Evolutionary conservation across 805 yeast species (phyloP).

Genomic region (Tetrapisispora iriomotensis): DNA sequence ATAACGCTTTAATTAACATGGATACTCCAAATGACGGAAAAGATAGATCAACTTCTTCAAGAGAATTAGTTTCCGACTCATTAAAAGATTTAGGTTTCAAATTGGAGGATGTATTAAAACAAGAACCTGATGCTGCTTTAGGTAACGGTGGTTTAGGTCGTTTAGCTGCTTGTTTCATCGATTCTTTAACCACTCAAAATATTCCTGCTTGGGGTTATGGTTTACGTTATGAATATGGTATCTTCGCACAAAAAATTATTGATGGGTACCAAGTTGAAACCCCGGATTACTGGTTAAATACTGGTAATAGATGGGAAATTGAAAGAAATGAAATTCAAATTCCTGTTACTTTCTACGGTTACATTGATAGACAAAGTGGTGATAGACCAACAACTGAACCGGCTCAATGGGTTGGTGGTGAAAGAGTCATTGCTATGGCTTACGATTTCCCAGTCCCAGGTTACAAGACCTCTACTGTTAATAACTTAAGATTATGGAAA

Average conservation of each 20-base stretch:
- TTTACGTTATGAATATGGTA: constrained; percentile 85
- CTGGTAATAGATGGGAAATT: constrained; percentile 89
- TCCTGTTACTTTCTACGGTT: constrained; percentile 85
- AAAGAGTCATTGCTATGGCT: constrained; percentile 80
- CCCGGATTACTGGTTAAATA: constrained; percentile 90
- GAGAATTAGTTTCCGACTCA: constrained; percentile 47
- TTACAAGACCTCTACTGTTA: constrained; percentile 69
- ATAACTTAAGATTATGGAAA: constrained; percentile 84
- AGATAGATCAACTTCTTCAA: constrained; percentile 17
- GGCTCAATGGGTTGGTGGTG: constrained; percentile 81
- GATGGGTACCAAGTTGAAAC: constrained; percentile 92
- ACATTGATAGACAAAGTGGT: constrained; percentile 47
- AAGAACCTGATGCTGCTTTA: constrained; percentile 89
- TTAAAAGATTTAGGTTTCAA: constrained; percentile 74
- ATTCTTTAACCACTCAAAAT: constrained; percentile 75
- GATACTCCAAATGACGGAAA: constrained; percentile 30
- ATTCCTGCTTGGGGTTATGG: constrained; percentile 98
- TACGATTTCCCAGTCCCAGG: constrained; percentile 93
- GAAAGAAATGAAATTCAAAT: constrained; percentile 77
- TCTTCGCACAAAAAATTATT: constrained; percentile 78
- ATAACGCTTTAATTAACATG: constrained; percentile 81
- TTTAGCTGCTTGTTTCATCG: constrained; percentile 88
- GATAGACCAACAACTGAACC: constrained; percentile 44
- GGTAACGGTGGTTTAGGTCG: constrained; percentile 96
- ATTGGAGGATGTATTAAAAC: constrained; percentile 71